Evolutionary conservation across 352 stramenopile genomes (phyloP), one percentile per base, ranked within the genome.

Genomic region (Globisporangium nodosum): DNA sequence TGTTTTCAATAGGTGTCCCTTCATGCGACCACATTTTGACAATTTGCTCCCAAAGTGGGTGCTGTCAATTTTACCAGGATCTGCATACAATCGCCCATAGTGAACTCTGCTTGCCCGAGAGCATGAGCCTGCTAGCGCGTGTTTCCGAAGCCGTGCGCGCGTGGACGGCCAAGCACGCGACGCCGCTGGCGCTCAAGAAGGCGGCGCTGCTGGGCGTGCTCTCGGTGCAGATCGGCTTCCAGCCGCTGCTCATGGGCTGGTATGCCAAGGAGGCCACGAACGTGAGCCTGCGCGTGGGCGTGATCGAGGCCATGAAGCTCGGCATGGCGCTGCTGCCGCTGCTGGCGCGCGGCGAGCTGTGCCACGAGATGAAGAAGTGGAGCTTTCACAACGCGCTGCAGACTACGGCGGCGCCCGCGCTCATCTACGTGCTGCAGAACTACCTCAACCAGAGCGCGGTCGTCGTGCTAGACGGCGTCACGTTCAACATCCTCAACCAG

Each of bases 401-500:
- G 63, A 90, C 83, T 8, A 90, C 81, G 20, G 78, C 77, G 6
- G 62, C 83, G 1, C 82, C 82, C 3, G 81, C 85, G 58, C 70
- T 90, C 60, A 90, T 94, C 58, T 94, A 92, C 68, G 76, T 89
- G 40, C 60, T 94, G 49, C 82, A 94, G 60, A 91, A 94, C 63
- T 83, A 88, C 55, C 66, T 91, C 11, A 94, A 92, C 64, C 78
- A 92, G 55, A 78, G 76, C 20, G 85, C 82, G 0, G 82, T 91
- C 18, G 73, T 91, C 63, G 65, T 80, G 49, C 74, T 92, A 39
- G 82, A 94, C 68, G 80, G 80, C 40, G 78, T 92, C 24, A 90
- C 81, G 20, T 92, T 91, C 67, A 94, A 92, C 65, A 78, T 94
- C 35, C 67, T 94, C 35, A 92, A 94, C 63, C 85, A 92, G 69